Conservation (phyloP, 768 basidiomycete genomes). For the Rhodotorula toruloides region DNA sequence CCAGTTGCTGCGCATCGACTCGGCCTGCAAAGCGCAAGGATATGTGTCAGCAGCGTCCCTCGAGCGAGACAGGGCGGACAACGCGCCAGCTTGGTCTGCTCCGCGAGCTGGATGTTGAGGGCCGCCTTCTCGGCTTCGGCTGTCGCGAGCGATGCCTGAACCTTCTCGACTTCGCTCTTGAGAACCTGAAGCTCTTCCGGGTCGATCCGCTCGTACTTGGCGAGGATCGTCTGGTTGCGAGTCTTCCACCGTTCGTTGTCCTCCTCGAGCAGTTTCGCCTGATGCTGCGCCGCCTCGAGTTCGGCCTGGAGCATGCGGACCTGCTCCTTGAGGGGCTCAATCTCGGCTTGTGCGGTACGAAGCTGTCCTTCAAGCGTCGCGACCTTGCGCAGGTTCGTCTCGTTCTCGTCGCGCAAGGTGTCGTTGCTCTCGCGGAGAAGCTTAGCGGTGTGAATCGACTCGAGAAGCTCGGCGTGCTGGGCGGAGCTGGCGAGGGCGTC, state of each 20-base stretch:
- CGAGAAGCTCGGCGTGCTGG: conserved; percentile 76
- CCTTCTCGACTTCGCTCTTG: conserved; percentile 56
- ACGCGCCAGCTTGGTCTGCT: conserved; percentile 23
- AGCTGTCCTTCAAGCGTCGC: conserved; percentile 52
- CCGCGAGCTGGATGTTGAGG: conserved; percentile 8
- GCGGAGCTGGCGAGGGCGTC: conserved; percentile 65
- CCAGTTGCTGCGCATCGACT: conserved; percentile 25
- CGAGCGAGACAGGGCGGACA: background rate
- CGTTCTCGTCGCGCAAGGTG: conserved; percentile 70
- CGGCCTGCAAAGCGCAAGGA: background rate
- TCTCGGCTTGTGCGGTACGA: conserved; percentile 56
- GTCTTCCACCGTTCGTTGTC: conserved; percentile 79
- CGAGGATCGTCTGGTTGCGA: conserved; percentile 70
- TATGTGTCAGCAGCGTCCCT: background rate
- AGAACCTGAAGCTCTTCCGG: conserved; percentile 75
- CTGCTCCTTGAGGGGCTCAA: conserved; percentile 71
- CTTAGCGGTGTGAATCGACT: conserved; percentile 79
- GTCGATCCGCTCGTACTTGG: conserved; percentile 86
- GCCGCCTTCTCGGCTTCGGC: conserved; percentile 21
- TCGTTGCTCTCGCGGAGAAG: conserved; percentile 82
- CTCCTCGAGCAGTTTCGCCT: conserved; percentile 65
- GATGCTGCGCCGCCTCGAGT: conserved; percentile 62
- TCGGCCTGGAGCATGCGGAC: conserved; percentile 65
- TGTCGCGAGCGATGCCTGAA: conserved; percentile 27
- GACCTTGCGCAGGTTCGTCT: conserved; percentile 63